Evolutionary conservation across 2,329 filamentous ascomycete genomes (phyloP), one percentile per base, ranked within the genome.

Genomic region (Calonectria pteridis): DNA sequence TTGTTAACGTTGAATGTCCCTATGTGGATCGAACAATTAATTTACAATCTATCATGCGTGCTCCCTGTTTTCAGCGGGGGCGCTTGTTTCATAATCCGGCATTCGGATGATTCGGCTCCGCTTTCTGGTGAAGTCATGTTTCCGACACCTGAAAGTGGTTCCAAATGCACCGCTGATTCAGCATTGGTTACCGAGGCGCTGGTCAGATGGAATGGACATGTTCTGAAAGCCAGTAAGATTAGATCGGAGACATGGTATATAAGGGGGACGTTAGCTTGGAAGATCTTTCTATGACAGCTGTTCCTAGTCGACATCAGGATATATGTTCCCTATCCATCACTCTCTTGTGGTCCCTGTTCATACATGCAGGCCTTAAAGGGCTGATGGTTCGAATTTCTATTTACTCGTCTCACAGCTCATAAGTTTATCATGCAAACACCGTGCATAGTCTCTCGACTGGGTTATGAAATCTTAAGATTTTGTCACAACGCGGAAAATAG

Each of bases 51-150:
- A 62, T 46, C 43, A 46, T 46, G 43, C 55, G 55, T 40, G 13
- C 33, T 40, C 55, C 55, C 55, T 59, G 55, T 29, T 14, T 29
- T 40, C 26, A 18, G 55, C 55, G 55, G 55, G 53, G 55, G 33
- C 20, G 6, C 43, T 59, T 58, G 29, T 72, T 72, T 72, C 69
- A 72, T 55, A 28, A 20, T 55, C 26, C 51, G 53, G 33, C 35
- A 58, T 67, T 31, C 64, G 69, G 69, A 72, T 64, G 64, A 43
- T 55, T 23, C 58, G 29, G 35, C 55, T 72, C 69, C 69, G 69
- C 55, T 49, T 50, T 33, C 31, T 43, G 20, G 46, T 67, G 69
- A 64, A 59, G 43, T 51, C 18, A 35, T 59, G 33, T 46, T 5
- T 68, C 66, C 71, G 66, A 29, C 49, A 46, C 10, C 51, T 46